Evolutionary conservation across 208 protist species (phyloP).

Genomic region (Crithidia brevicula): DNA sequence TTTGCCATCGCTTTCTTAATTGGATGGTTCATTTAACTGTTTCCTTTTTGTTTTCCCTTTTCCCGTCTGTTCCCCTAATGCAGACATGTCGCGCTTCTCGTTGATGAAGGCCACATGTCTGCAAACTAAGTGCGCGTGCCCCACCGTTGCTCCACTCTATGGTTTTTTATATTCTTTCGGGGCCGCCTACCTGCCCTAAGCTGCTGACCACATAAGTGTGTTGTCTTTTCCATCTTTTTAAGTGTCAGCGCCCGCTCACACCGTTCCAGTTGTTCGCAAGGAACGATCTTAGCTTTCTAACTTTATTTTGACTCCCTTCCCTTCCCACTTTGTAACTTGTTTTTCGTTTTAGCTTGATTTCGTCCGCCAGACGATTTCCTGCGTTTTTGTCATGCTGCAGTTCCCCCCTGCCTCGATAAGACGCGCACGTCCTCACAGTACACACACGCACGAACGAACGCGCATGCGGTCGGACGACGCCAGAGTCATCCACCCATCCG

Average conservation of each 20-base stretch:
- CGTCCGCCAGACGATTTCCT: too few relatives aligned
- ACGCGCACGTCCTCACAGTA: neutral
- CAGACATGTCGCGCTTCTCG: neutral
- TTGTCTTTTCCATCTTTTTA: slow-evolving; percentile 1
- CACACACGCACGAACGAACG: too few relatives aligned
- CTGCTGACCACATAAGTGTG: too few relatives aligned
- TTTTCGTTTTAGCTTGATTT: too few relatives aligned
- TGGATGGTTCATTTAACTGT: neutral
- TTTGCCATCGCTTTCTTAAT: neutral
- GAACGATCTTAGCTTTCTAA: too few relatives aligned
- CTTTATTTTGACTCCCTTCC: too few relatives aligned
- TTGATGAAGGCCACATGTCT: neutral
- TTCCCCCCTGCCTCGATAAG: too few relatives aligned
- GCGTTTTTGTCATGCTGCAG: too few relatives aligned
- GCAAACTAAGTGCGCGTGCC: neutral
- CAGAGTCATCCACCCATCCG: slow-evolving; percentile 7
- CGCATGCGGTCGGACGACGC: slow-evolving; percentile 4
- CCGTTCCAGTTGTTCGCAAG: too few relatives aligned
- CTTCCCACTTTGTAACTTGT: too few relatives aligned
- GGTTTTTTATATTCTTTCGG: neutral
- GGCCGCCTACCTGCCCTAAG: neutral
- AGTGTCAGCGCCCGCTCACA: too few relatives aligned
- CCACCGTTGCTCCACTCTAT: slow-evolving; percentile 4
- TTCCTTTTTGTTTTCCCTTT: neutral
- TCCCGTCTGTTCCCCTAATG: neutral